Evolutionary conservation across 768 basidiomycete genomes (phyloP).

Genomic region (Russula dissimulans): DNA sequence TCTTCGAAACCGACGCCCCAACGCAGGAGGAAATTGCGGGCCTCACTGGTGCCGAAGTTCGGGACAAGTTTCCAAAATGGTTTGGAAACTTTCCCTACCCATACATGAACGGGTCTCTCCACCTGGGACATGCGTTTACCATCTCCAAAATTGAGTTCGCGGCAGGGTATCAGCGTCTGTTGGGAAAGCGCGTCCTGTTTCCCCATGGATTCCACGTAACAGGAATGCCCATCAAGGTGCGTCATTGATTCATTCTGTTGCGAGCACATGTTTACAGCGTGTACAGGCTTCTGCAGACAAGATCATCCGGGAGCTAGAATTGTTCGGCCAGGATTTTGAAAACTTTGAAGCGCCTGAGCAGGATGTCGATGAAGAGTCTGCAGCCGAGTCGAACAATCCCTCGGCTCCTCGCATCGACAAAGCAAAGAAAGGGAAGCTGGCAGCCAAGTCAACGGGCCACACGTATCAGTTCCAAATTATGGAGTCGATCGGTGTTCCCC

Average conservation of each 20-base stretch:
- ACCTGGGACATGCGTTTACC: slow-evolving; percentile 96
- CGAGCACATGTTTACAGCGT: background rate
- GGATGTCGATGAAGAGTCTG: slow-evolving; percentile 35
- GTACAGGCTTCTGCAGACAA: slow-evolving; percentile 91
- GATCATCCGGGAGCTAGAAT: slow-evolving; percentile 91
- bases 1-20: slow-evolving; percentile 86
- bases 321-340: slow-evolving; percentile 90
- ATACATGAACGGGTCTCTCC: slow-evolving; percentile 98
- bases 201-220: slow-evolving; percentile 98
- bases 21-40: slow-evolving; percentile 52
- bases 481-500: slow-evolving; percentile 86
- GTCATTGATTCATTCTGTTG: slow-evolving; percentile 19
- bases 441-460: slow-evolving; percentile 86
- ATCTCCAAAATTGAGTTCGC: slow-evolving; percentile 97
- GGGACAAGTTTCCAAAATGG: slow-evolving; percentile 86
- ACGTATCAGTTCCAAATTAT: slow-evolving; percentile 99
- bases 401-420: slow-evolving; percentile 49
- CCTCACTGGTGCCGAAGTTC: slow-evolving; percentile 55
- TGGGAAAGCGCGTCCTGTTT: slow-evolving; percentile 90
- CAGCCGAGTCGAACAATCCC: slow-evolving; percentile 34
- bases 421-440: slow-evolving; percentile 91
- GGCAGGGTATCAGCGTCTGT: slow-evolving; percentile 89
- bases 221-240: slow-evolving; percentile 97
- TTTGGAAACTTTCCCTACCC: slow-evolving; percentile 94
- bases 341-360: slow-evolving; percentile 44